phyloP scores from a whole-genome alignment of 2,329 filamentous ascomycete genomes.

The Bimuria novae-zelandiae region DNA sequence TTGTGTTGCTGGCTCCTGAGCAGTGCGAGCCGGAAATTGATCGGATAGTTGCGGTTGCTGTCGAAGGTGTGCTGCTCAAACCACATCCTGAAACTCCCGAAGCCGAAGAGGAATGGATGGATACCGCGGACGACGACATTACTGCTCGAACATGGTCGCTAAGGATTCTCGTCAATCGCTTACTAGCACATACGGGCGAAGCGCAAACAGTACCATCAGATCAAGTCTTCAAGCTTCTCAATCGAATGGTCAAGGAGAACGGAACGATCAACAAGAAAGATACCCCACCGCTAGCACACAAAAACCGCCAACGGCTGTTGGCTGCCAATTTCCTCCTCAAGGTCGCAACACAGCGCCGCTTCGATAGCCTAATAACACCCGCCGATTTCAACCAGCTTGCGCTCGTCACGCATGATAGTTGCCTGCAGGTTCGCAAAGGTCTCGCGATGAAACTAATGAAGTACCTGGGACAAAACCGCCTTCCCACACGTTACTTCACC shows the following conservation, averaged over 20 bases:
- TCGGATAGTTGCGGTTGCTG: constrained; percentile 76
- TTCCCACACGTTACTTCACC: constrained; percentile 81
- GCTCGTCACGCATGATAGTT: constrained; percentile 77
- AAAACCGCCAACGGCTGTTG: constrained; percentile 76
- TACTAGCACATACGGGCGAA: constrained; percentile 62
- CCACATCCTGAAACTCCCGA: constrained; percentile 61
- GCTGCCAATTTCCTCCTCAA: constrained; percentile 83
- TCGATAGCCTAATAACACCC: constrained; percentile 76
- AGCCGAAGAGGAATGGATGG: constrained; percentile 57
- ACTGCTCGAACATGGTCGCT: constrained; percentile 82
- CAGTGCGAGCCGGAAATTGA: constrained; percentile 72
- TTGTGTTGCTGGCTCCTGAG: constrained; percentile 75
- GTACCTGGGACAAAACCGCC: constrained; percentile 74
- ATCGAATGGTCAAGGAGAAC: constrained; percentile 72
- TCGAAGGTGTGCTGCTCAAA: constrained; percentile 74
- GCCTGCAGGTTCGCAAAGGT: constrained; percentile 72
- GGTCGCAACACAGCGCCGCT: constrained; percentile 74
- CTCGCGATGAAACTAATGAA: constrained; percentile 91
- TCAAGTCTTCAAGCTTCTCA: constrained; percentile 78
- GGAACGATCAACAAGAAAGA: constrained; percentile 77
- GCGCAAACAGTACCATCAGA: constrained; percentile 58
- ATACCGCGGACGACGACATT: constrained; percentile 76
- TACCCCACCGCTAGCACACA: constrained; percentile 77
- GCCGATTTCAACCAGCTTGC: constrained; percentile 81
- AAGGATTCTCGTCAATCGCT: constrained; percentile 82